phyloP scores from a whole-genome alignment of 495 filamentous ascomycete genomes.

The Pseudoneurospora amorphoporcata region DNA sequence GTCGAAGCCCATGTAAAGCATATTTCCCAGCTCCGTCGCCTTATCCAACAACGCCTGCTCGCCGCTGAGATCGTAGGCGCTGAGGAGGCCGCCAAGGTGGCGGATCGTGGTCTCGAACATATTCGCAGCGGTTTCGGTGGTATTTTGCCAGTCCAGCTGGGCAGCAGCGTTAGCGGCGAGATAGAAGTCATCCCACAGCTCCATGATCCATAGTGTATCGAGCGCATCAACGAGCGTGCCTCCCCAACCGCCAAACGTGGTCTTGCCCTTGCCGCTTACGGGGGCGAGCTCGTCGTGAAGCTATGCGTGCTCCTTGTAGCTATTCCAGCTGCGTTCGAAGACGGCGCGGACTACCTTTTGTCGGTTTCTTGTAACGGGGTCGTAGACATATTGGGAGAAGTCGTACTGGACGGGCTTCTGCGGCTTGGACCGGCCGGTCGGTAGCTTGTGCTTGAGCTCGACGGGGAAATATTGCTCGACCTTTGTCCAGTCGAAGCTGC shows the following conservation, averaged over 20 bases:
- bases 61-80: conserved; percentile 70
- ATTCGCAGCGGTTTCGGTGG: conserved; percentile 38
- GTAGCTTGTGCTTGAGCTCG: conserved; percentile 48
- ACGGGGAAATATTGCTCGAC: conserved; percentile 52
- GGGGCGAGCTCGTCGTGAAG: conserved; percentile 66
- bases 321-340: conserved; percentile 63
- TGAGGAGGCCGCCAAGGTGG: conserved; percentile 64
- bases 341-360: conserved; percentile 51
- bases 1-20: conserved; percentile 75
- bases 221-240: conserved; percentile 72
- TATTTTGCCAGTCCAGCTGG: conserved; percentile 66
- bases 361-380: conserved; percentile 37
- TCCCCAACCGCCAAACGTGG: conserved; percentile 73
- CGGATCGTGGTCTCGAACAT: conserved; percentile 68
- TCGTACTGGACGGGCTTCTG: conserved; percentile 58
- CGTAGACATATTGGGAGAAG: conserved; percentile 45
- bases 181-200: conserved; percentile 61
- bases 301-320: conserved; percentile 71
- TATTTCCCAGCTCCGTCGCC: conserved; percentile 65
- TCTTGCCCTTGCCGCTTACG: conserved; percentile 38
- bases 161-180: conserved; percentile 57
- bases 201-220: conserved; percentile 83
- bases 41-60: conserved; percentile 54
- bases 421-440: conserved; percentile 44
- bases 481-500: conserved; percentile 45